Evolutionary conservation across 768 basidiomycete species (phyloP).

Genomic region (Cyclocybe cylindracea): DNA sequence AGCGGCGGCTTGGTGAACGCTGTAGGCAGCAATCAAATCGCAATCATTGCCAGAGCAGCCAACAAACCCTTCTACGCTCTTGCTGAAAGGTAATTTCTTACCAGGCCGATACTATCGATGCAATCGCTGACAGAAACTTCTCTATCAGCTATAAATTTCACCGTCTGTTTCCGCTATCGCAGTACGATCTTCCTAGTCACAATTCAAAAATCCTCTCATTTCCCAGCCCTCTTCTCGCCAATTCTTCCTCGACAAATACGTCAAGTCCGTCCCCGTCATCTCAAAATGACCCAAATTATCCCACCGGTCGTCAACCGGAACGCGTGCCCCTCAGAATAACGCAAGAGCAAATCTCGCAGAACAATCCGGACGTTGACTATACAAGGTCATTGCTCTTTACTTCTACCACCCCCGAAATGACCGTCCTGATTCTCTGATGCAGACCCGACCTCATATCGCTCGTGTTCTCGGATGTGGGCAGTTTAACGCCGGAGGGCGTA

Average conservation of each 20-base stretch:
- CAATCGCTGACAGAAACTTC: conserved; percentile 15
- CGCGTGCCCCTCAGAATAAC: conserved; percentile 57
- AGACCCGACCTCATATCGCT: conserved; percentile 93
- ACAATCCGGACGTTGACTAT: conserved; percentile 91
- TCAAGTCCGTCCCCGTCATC: conserved; percentile 11
- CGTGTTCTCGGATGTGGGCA: conserved; percentile 93
- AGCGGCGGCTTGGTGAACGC: conserved; percentile 92
- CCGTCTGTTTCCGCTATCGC: conserved; percentile 90
- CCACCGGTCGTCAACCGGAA: conserved; percentile 21
- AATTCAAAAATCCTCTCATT: conserved; percentile 76
- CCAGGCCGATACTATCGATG: conserved; percentile 21
- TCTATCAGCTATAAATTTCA: conserved; percentile 90
- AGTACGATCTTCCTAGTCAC: conserved; percentile 85
- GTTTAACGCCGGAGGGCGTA: conserved; percentile 89
- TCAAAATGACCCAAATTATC: conserved; percentile 11
- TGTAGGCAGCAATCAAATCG: conserved; percentile 95
- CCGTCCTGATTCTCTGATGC: conserved; percentile 15
- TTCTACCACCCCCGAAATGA: conserved; percentile 7
- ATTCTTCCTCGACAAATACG: conserved; percentile 22
- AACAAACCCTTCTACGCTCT: conserved; percentile 97
- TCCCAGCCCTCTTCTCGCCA: conserved; percentile 40
- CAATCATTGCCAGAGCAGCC: conserved; percentile 91
- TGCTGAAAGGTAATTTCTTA: conserved; percentile 72
- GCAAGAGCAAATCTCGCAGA: conserved; percentile 77
- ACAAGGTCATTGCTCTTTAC: conserved; percentile 61